Base-by-base conservation (phyloP, 768 basidiomycete species). In the Pholiota conissans region DNA sequence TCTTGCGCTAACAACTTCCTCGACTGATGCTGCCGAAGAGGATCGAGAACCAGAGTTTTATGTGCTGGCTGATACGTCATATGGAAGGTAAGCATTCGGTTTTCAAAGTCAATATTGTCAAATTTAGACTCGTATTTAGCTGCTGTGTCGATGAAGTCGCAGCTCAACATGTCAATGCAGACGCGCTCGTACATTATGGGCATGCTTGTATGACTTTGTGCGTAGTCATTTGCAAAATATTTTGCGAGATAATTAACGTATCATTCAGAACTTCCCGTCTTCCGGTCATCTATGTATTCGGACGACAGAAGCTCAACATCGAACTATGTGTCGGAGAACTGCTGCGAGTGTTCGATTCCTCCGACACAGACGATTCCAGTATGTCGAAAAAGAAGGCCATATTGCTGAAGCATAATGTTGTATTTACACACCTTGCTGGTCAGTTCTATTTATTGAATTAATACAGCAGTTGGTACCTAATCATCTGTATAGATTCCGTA, bases 71-170 rank as follows among this genome's bases (percentile, higher is more conserved):
- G 96, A 99, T 72, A 98, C 95, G 20, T 96, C 95, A 3, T 98
- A 98, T 71, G 97, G 95, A 73, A 95, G 91, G 95, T 86, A 75
- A 1, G 16, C 22, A 28, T 45, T 49, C 40, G 24, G 18, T 49
- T 24, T 26, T 11, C 14, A 1, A 27, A 11, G n/a, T n/a, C n/a
- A n/a, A n/a, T n/a, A n/a, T n/a, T n/a, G n/a, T n/a, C n/a, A n/a
- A n/a, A n/a, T n/a, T n/a, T n/a, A n/a, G n/a, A n/a, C n/a, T n/a
- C n/a, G n/a, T n/a, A n/a, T 61, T 28, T 65, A 95, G 95, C 65
- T 99, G 97, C 66, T 98, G 97, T 68, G 93, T 96, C 2, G 97
- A 99, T 66, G 93, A 98, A 63, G 90, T 98, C 5, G 90, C 95
- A 5, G 95, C 96, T 3, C 89, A 94, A 65, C 97, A 99, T 67